Evolutionary conservation across 805 yeast genomes (phyloP), one percentile per base, ranked within the genome.

Genomic region (Metschnikowia proteae): DNA sequence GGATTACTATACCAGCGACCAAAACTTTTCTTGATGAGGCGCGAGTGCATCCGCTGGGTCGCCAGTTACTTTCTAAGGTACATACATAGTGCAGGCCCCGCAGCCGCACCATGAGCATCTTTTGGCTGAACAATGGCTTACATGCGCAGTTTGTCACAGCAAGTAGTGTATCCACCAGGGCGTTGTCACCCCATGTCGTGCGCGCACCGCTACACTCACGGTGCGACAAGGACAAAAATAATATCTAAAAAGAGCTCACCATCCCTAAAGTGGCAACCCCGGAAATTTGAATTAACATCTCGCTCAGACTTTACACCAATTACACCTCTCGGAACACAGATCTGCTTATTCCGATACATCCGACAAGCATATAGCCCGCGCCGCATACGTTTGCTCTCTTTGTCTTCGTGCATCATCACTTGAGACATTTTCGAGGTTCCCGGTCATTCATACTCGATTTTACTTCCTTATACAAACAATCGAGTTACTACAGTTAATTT

Each of bases 1-100:
- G 48, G 55, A 56, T 31, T 48, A 39, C 25, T 54, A 43, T n/a
- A 43, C 47, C 41, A 49, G 41, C 43, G 48, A 46, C 39, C 51
- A 27, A 11, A 23, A 38, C 27, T 38, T 13, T 9, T 23, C 41
- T 38, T 13, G 13, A 25, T 38, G 25, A 37, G n/a, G 31, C 13
- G 6, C 17, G 17, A 17, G 17, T 7, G 30, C 39, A 26, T 37
- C 9, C 26, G 22, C 29, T 7, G 6, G 11, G 39, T 6, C 11
- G 22, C 29, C 17, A 28, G 22, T 25, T n/a, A 11, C 26, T 26
- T 37, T 10, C 25, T 37, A 8, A 29, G 10, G 27, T 39, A 29
- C 8, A 30, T 39, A n/a, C 26, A 39, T 35, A 25, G 38, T 35
- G 38, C 38, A 26, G 36, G 36, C 17, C 17, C 10, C 10, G 43